Evolutionary conservation across 2,329 filamentous ascomycete genomes (phyloP).

Genomic region (Talaromyces sp.): DNA sequence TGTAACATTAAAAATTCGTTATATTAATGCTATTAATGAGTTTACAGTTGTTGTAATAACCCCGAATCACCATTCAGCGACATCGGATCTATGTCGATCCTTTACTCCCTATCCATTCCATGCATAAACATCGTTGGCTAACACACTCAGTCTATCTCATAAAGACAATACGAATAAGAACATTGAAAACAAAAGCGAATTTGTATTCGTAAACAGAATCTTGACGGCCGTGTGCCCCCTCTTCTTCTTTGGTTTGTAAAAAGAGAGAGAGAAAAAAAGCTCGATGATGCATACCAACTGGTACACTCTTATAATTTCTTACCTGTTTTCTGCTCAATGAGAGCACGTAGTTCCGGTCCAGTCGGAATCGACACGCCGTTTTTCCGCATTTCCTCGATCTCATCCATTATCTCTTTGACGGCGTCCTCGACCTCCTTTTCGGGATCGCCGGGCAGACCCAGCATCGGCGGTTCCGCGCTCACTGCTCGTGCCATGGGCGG

Average conservation of each 20-base stretch:
- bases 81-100: neutral
- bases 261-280: neutral
- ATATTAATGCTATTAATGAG: neutral
- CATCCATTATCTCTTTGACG: constrained; percentile 65
- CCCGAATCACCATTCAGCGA: neutral
- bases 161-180: neutral
- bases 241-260: neutral
- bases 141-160: neutral
- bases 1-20: no score
- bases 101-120: neutral
- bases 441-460: constrained; percentile 75
- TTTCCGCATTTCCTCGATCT: constrained; percentile 59
- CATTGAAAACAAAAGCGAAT: neutral
- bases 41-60: neutral
- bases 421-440: constrained; percentile 72
- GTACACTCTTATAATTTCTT: neutral
- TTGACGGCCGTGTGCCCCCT: neutral
- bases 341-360: constrained; percentile 47
- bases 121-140: neutral
- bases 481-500: constrained; percentile 16
- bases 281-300: neutral
- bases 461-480: constrained; percentile 50
- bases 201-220: neutral
- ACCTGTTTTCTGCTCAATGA: constrained; percentile 40
- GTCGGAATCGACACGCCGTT: constrained; percentile 43